Percentiles rank a stretch among this genome's conserved stretches.
These are phyloP conservation scores for Thyridium curvatum DNA, from an alignment of 2,329 filamentous ascomycete species.

Conservation along the genomic window DNA sequence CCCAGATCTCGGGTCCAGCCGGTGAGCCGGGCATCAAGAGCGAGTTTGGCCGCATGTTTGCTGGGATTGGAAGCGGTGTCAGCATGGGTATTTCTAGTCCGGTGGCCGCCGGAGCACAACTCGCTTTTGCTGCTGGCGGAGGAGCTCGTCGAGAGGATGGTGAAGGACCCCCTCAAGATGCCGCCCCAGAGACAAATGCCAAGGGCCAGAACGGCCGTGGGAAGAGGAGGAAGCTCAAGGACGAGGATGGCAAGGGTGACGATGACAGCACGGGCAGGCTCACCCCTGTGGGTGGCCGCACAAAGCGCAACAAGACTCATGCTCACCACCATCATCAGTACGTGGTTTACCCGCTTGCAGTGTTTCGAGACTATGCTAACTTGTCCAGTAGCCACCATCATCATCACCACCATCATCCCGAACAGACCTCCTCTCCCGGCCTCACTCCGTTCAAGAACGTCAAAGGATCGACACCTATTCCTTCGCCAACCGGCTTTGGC, in stretches of 20 bases:
- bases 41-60: conserved; percentile 92
- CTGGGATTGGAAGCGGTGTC: conserved; percentile 68
- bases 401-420: conserved; percentile 53
- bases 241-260: conserved; percentile 63
- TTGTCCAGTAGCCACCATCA: conserved; percentile 29
- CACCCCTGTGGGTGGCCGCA: conserved; percentile 49
- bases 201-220: conserved; percentile 35
- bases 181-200: conserved; percentile 29
- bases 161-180: conserved; percentile 37
- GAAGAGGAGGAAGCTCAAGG: conserved; percentile 66
- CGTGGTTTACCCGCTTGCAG: conserved; percentile 21
- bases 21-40: conserved; percentile 88
- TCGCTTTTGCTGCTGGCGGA: conserved; percentile 38
- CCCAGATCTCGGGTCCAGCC: conserved; percentile 68
- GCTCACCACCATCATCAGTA: conserved; percentile 59
- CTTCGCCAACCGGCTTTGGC: conserved; percentile 33
- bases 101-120: conserved; percentile 31
- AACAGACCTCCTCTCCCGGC: conserved; percentile 34
- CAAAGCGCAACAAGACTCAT: conserved; percentile 63
- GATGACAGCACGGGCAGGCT: conserved; percentile 59
- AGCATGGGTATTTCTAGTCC: conserved; percentile 44
- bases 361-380: neutral
- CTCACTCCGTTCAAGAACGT: conserved; percentile 40
- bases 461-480: conserved; percentile 38
- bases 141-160: conserved; percentile 47